A percentile compares a stretch with the other conserved stretches of the same genome.
Evolutionary conservation across 495 filamentous ascomycete genomes (phyloP).

Genomic region (Aeminium ludgeri): DNA sequence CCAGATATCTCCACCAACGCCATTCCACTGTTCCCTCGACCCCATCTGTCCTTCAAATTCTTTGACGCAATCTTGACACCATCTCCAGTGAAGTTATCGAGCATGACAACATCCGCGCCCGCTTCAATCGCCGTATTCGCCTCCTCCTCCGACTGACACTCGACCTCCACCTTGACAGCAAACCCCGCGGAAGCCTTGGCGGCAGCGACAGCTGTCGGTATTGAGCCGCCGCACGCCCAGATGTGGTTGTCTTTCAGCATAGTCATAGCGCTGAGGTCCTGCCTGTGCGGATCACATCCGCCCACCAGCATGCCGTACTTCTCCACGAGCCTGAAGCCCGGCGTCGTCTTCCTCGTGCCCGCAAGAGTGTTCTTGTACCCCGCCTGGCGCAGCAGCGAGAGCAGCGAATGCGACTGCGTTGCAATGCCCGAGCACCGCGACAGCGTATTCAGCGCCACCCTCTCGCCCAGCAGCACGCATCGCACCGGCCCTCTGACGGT

Average conservation of each 20-base stretch:
- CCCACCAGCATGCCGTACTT: slow-evolving; percentile 96
- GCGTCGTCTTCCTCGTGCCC: slow-evolving; percentile 91
- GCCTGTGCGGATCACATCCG: slow-evolving; percentile 76
- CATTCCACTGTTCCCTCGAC: slow-evolving; percentile 21
- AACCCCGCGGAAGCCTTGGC: slow-evolving; percentile 79
- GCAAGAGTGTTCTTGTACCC: slow-evolving; percentile 78
- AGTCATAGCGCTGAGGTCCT: slow-evolving; percentile 84
- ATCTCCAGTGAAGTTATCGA: slow-evolving; percentile 79
- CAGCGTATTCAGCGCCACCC: slow-evolving; percentile 82
- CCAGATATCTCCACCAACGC: slow-evolving; percentile 78
- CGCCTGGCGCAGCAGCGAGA: slow-evolving; percentile 36
- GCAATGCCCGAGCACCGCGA: slow-evolving; percentile 89
- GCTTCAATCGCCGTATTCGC: slow-evolving; percentile 80
- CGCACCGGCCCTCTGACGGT: slow-evolving; percentile 77
- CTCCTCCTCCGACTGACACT: slow-evolving; percentile 72
- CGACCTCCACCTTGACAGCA: slow-evolving; percentile 85
- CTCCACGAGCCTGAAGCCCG: slow-evolving; percentile 87
- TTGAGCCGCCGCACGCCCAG: slow-evolving; percentile 59
- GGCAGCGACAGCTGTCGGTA: slow-evolving; percentile 53
- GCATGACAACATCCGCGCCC: slow-evolving; percentile 89
- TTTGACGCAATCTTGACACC: slow-evolving; percentile 54
- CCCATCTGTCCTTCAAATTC: slow-evolving; percentile 62
- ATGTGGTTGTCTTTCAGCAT: slow-evolving; percentile 99
- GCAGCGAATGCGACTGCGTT: slow-evolving; percentile 38
- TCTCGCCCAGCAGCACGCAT: slow-evolving; percentile 75